Base-by-base conservation (phyloP, 208 protist species). In the Vickermania ingenoplastis region DNA sequence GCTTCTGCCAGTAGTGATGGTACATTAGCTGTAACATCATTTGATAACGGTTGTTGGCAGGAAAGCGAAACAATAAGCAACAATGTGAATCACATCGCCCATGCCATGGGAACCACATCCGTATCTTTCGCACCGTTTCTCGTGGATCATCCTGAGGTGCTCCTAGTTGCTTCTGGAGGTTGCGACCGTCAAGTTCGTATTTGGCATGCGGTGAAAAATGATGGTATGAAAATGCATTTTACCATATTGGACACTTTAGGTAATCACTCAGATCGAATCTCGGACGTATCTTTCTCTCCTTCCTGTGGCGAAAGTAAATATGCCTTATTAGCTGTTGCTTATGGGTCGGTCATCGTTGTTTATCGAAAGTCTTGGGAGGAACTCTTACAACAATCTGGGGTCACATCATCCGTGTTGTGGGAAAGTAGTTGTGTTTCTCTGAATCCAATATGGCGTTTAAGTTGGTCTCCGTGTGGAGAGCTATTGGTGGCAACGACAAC, bases 1-100 rank as follows among this genome's bases (percentile, higher is more conserved):
- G 80, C 75, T 23, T 87, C 79, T 26, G 81, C 83, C 0, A 86
- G 87, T 61, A 90, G 79, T 53, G 87, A 94, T 63, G 87, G 87
- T 13, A 79, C 76, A 17, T 75, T 87, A 25, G 79, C 77, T 31
- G 68, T 91, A 26, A 90, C 83, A 0, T 57, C 71, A 7, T 87
- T 75, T 66, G 25, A 58, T 28, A 75, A 74, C 24, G 83, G 83
- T 13, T 75, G 53, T 53, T 90, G 83, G 83, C 78, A 78, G 67
- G 73, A 84, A 29, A 89, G 77, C 59, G 52, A 86, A 13, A 86
- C 78, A 45, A 53, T 94, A 3, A 86, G 82, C 69, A 89, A 81
- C 63, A 89, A 91, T 59, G 75, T 58, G 56, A 91, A 87, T 57
- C 71, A 87, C 56, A 93, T 91, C 65, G 79, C 81, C 11, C 87